Base-by-base conservation (phyloP, 2,329 filamentous ascomycete genomes). In the Aspergillus tanneri region DNA sequence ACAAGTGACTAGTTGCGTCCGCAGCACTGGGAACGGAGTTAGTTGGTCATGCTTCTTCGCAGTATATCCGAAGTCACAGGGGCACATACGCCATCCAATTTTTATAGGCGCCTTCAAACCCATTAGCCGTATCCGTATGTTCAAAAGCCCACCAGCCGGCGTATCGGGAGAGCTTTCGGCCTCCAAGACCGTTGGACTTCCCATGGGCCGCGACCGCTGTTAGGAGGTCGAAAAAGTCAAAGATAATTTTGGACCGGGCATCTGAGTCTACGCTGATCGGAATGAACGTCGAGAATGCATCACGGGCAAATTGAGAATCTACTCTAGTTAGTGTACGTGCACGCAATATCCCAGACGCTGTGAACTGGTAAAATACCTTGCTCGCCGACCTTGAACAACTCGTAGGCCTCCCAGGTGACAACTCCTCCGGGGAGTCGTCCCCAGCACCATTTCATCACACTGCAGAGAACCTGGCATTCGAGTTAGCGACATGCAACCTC, bases 121-220 rank as follows among this genome's bases (percentile, higher is more conserved):
- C 93, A 66, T 87, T 92, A 34, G 87, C 88, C 5, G 84, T 84
- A 66, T 97, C 91, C 38, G 78, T 82, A 58, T 95, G 89, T 63
- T 96, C 92, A 67, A 99, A 99, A 1, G 92, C 90, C 93, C 93
- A 99, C 93, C 93, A 99, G 37, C 91, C 90, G 32, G 92, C 93
- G 80, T 95, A 89, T 57, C 93, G 83, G 8, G 93, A 97, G 46
- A 99, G 80, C 69, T 97, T 97, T 55, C 91, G 84, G 21, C 93
- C 93, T 52, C 90, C 89, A 54, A 99, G 82, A 35, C 93, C 93
- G 67, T 99, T 99, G 46, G 78, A 84, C 74, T 97, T 97, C 58
- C 89, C 89, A 63, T 96, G 89, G 11, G 93, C 93, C 25, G 93
- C 91, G 59, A 96, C 84, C 6, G 92, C 90, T 3, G 92, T 85